These are phyloP conservation scores for Botrytis byssoidea DNA, from an alignment of 2,329 filamentous ascomycete species.

Conservation along the genomic window DNA sequence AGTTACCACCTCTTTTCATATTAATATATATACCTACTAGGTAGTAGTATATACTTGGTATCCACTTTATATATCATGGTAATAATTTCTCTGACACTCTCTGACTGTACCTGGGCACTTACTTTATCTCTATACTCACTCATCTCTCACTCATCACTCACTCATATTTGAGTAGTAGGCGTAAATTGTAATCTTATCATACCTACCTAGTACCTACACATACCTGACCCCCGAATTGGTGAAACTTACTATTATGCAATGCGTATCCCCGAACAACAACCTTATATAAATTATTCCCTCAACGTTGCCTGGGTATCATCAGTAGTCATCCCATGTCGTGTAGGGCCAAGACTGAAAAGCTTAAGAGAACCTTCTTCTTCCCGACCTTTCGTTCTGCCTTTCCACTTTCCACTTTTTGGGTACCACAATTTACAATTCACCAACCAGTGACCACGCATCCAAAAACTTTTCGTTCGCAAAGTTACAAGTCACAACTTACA, in stretches of 20 bases:
- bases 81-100: not conserved
- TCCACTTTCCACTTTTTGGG: not conserved
- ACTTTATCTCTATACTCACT: no score
- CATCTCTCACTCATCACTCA: no score
- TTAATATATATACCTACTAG: not conserved
- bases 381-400: not conserved
- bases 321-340: not conserved
- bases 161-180: no score
- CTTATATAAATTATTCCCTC: not conserved
- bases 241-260: not conserved
- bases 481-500: no score
- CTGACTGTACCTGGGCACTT: no score
- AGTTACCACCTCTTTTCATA: not conserved
- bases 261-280: not conserved
- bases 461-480: not conserved
- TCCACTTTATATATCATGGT: not conserved
- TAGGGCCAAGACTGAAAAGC: not conserved
- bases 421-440: no score
- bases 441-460: not conserved
- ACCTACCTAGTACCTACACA: not conserved
- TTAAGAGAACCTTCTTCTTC: not conserved
- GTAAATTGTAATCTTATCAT: not conserved
- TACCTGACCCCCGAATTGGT: not conserved
- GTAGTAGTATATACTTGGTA: no score
- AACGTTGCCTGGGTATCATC: not conserved